phyloP scores from a whole-genome alignment of 2,329 filamentous ascomycete genomes.

The Saccharata proteae region DNA sequence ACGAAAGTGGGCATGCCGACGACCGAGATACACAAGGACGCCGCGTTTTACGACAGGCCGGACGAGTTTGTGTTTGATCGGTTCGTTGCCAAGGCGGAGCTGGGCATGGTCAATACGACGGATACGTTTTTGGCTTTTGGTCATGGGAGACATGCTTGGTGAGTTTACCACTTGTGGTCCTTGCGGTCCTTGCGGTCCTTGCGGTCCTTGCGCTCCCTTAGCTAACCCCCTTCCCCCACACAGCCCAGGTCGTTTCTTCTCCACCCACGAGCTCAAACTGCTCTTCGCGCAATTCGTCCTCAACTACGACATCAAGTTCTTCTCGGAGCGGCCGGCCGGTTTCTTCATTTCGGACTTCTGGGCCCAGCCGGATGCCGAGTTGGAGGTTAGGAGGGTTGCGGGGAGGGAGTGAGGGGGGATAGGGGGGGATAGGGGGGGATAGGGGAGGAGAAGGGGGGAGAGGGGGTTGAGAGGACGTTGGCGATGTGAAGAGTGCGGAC shows the following conservation, averaged over 20 bases:
- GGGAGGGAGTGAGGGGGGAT: not conserved
- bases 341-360: slow-evolving; percentile 9
- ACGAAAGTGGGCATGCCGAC: slow-evolving; percentile 11
- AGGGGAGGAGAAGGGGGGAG: not conserved
- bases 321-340: slow-evolving; percentile 16
- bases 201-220: not conserved
- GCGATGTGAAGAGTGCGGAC: too few species aligned
- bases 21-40: slow-evolving; percentile 13
- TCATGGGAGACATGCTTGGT: slow-evolving; percentile 40
- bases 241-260: slow-evolving; percentile 25
- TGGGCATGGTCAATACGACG: slow-evolving; percentile 43
- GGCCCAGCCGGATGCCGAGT: slow-evolving; percentile 2
- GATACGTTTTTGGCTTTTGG: slow-evolving; percentile 43
- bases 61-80: slow-evolving; percentile 12
- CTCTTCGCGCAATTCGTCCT: slow-evolving; percentile 23
- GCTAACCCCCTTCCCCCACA: slow-evolving; percentile 1
- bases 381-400: slow-evolving; percentile 6
- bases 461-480: too few species aligned
- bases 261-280: slow-evolving; percentile 25
- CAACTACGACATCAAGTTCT: slow-evolving; percentile 24
- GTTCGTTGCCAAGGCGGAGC: slow-evolving; percentile 25
- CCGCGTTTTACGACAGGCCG: slow-evolving; percentile 11
- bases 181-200: slow-evolving; percentile 20
- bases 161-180: slow-evolving; percentile 1
- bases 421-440: not conserved